Conservation (phyloP, 2,329 filamentous ascomycete species). For the Colletotrichum tabaci region DNA sequence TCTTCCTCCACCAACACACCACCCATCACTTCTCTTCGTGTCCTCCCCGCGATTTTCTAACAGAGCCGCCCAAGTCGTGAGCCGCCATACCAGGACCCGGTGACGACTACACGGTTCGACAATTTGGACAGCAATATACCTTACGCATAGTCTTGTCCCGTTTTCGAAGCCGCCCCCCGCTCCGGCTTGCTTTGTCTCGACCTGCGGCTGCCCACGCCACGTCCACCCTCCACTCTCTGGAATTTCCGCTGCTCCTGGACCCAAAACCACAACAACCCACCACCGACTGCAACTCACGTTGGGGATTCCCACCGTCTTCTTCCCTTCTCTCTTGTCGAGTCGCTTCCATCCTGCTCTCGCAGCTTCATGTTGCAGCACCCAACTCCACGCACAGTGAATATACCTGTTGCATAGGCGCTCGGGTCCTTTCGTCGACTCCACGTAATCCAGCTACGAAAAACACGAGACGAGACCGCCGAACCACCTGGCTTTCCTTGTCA, state of each 20-base stretch:
- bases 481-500: conserved; percentile 21
- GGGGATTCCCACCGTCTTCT: conserved; percentile 19
- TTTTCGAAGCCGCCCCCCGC: conserved; percentile 26
- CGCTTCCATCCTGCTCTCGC: background rate
- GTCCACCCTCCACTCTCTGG: conserved; percentile 39
- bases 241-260: conserved; percentile 41
- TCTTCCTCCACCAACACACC: conserved; percentile 28
- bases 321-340: conserved; percentile 20
- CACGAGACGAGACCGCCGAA: conserved; percentile 34
- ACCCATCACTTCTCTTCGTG: conserved; percentile 8
- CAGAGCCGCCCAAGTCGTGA: conserved; percentile 1
- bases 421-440: conserved; percentile 24
- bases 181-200: conserved; percentile 39
- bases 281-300: conserved; percentile 24
- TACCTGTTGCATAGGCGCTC: conserved; percentile 8
- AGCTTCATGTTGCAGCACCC: background rate
- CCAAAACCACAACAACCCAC: conserved; percentile 40
- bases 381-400: background rate
- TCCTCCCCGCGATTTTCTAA: background rate
- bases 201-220: conserved; percentile 37
- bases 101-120: conserved; percentile 3
- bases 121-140: conserved; percentile 5
- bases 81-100: background rate
- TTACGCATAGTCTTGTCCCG: conserved; percentile 15
- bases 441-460: conserved; percentile 37